Conservation (phyloP, 2,329 filamentous ascomycete species). For the Pseudocercospora cruenta region DNA sequence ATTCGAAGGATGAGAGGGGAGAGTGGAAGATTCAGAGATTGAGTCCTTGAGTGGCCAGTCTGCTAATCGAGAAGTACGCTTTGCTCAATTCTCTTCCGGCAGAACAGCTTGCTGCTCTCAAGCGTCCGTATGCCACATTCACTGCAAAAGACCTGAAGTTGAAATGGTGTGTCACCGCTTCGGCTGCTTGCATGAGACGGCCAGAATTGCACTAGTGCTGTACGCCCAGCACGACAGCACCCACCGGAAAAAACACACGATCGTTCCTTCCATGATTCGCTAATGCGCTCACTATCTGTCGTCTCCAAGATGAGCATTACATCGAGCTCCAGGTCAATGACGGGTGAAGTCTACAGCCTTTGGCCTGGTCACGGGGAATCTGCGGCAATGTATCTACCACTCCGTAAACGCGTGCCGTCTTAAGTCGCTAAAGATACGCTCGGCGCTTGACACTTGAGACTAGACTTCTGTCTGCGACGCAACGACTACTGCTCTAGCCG, state of each 20-base stretch:
- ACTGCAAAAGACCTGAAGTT: not conserved
- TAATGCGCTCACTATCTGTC: not conserved
- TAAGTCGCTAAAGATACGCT: too few relatives aligned
- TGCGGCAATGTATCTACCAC: too few relatives aligned
- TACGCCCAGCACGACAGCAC: not conserved
- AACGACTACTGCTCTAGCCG: too few relatives aligned
- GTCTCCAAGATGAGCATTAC: not conserved
- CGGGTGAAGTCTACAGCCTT: not conserved
- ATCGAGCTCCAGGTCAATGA: not conserved
- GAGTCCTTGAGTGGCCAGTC: constrained; percentile 61
- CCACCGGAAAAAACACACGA: not conserved
- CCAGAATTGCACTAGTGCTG: not conserved
- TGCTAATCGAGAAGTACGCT: not conserved
- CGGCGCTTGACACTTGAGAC: too few relatives aligned
- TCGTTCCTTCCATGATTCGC: not conserved
- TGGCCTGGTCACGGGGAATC: too few relatives aligned
- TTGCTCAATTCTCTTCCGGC: not conserved
- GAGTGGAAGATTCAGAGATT: constrained; percentile 64
- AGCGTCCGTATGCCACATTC: not conserved
- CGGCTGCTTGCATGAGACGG: not conserved
- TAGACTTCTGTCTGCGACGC: too few relatives aligned
- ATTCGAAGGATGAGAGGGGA: constrained; percentile 61
- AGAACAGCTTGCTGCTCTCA: not conserved
- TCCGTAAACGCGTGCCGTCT: too few relatives aligned
- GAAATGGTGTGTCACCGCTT: not conserved